These are phyloP conservation scores for Choiromyces venosus DNA, from an alignment of 495 filamentous ascomycete genomes.

Conservation along the genomic window DNA sequence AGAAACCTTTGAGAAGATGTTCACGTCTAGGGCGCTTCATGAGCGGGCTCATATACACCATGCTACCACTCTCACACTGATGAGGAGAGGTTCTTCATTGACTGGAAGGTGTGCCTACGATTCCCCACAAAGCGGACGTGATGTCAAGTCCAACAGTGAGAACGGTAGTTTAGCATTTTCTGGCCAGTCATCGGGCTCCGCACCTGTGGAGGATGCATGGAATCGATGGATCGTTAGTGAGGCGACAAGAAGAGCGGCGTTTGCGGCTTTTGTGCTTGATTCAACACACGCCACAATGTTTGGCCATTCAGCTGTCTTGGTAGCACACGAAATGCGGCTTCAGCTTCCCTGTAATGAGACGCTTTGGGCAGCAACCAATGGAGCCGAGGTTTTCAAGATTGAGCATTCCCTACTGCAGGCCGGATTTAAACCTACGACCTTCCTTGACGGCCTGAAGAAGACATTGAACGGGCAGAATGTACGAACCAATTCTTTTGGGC, in stretches of 20 bases:
- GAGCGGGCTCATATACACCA: constrained; percentile 97
- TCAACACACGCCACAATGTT: constrained; percentile 98
- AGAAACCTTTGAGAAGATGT: constrained; percentile 96
- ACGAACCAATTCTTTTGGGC: constrained; percentile 86
- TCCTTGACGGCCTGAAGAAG: constrained; percentile 84
- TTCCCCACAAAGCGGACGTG: constrained; percentile 73
- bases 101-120: constrained; percentile 86
- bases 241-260: constrained; percentile 81
- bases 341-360: constrained; percentile 91
- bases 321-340: constrained; percentile 88
- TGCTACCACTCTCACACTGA: constrained; percentile 88
- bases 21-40: constrained; percentile 81
- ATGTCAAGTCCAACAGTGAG: constrained; percentile 55
- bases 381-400: constrained; percentile 78
- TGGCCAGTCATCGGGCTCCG: constrained; percentile 56
- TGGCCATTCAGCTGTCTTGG: constrained; percentile 94
- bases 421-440: constrained; percentile 79
- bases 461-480: constrained; percentile 84
- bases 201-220: constrained; percentile 86
- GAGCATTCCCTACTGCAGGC: constrained; percentile 76
- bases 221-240: constrained; percentile 95
- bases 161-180: constrained; percentile 47
- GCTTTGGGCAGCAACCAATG: constrained; percentile 86
- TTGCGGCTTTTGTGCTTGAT: constrained; percentile 92
- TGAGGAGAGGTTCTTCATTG: constrained; percentile 86